These are phyloP conservation scores for Leccinum ochraceum DNA, from an alignment of 768 basidiomycete genomes.

Conservation along the genomic window DNA sequence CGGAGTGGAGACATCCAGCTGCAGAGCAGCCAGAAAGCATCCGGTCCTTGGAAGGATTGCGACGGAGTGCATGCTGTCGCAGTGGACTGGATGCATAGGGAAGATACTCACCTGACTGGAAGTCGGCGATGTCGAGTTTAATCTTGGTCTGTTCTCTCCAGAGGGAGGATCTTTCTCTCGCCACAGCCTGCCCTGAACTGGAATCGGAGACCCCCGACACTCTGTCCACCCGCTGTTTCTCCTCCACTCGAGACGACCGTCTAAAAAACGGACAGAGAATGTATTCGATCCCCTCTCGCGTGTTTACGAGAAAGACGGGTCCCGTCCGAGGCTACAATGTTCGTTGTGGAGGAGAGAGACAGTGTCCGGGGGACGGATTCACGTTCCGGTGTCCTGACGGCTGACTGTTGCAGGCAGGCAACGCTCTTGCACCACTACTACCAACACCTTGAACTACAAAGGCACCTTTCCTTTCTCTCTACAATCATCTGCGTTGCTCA, in stretches of 20 bases:
- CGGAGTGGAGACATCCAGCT: conserved; percentile 51
- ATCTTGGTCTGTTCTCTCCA: conserved; percentile 2
- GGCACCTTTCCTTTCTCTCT: not conserved
- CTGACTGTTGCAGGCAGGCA: not conserved
- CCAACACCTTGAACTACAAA: conserved; percentile 6
- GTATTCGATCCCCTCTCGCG: not conserved
- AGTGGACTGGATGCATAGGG: not conserved
- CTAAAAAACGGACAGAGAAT: too few relatives aligned
- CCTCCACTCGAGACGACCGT: not conserved
- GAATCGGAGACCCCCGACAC: conserved; percentile 23
- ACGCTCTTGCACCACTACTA: conserved; percentile 20
- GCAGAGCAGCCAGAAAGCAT: not conserved
- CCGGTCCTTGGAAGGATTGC: conserved; percentile 2
- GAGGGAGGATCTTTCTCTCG: conserved; percentile 5
- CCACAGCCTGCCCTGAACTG: conserved; percentile 33
- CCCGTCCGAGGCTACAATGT: not conserved
- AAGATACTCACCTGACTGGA: conserved; percentile 38
- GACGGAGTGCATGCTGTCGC: not conserved
- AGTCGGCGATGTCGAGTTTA: conserved; percentile 25
- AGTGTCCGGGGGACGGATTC: conserved; percentile 21
- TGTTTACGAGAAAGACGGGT: not conserved
- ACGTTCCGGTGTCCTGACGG: conserved; percentile 3
- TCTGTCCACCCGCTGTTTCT: conserved; percentile 11
- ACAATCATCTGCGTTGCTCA: not conserved
- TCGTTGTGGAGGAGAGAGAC: not conserved